Evolutionary conservation across 2,329 filamentous ascomycete genomes (phyloP).

Genomic region (Periconia macrospinosa): DNA sequence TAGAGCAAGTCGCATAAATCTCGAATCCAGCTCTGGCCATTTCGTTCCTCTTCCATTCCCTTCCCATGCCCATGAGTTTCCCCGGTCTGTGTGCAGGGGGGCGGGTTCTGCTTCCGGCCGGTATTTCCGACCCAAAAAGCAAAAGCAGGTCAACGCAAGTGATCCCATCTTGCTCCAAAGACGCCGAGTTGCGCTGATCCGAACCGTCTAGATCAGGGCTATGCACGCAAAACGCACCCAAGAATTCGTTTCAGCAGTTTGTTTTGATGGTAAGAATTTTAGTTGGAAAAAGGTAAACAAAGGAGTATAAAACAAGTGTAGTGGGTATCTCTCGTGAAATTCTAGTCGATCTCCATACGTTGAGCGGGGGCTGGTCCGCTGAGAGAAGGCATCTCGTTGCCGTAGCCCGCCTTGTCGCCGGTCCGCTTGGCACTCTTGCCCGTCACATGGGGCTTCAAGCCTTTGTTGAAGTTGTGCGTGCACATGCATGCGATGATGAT

Average conservation of each 20-base stretch:
- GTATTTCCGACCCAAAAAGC: background rate
- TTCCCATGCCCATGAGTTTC: background rate
- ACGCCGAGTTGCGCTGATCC: slow-evolving; percentile 27
- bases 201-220: slow-evolving; percentile 21
- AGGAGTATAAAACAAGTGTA: background rate
- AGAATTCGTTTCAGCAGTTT: slow-evolving; percentile 13
- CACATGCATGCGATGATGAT: slow-evolving; percentile 86
- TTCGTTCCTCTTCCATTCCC: background rate
- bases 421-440: slow-evolving; percentile 53
- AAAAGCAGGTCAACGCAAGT: background rate
- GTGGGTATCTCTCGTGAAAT: background rate
- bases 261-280: slow-evolving; percentile 17
- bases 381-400: slow-evolving; percentile 53
- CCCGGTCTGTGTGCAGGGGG: background rate
- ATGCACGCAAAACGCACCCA: slow-evolving; percentile 31
- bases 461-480: slow-evolving; percentile 86
- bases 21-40: slow-evolving; percentile 3
- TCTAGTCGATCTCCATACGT: slow-evolving; percentile 46
- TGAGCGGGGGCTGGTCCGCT: slow-evolving; percentile 48
- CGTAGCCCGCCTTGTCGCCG: slow-evolving; percentile 54
- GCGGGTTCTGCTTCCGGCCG: background rate
- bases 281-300: background rate
- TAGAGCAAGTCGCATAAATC: background rate
- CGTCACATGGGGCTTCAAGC: slow-evolving; percentile 83
- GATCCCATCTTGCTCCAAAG: slow-evolving; percentile 16